Conservation (phyloP, 2,329 filamentous ascomycete species). For the Davidsoniella virescens region DNA sequence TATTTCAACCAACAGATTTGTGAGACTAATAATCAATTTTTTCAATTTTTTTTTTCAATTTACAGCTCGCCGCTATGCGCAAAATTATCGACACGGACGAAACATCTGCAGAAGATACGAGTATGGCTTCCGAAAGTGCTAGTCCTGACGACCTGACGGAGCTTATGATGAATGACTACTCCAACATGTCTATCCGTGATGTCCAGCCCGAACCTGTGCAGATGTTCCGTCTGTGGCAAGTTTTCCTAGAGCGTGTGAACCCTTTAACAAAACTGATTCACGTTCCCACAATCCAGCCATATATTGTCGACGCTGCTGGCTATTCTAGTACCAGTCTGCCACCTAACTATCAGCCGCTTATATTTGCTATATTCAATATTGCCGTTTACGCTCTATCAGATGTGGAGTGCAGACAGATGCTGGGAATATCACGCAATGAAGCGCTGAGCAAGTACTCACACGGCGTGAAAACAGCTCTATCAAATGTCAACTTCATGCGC, state of each 20-base stretch:
- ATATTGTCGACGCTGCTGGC: constrained; percentile 46
- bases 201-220: constrained; percentile 50
- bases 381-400: constrained; percentile 38
- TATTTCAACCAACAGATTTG: neutral
- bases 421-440: constrained; percentile 32
- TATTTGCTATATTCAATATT: constrained; percentile 51
- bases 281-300: constrained; percentile 49
- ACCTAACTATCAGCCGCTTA: constrained; percentile 41
- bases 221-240: constrained; percentile 57
- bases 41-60: too few species aligned
- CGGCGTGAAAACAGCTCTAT: constrained; percentile 34
- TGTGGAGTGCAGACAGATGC: constrained; percentile 36
- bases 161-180: constrained; percentile 30
- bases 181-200: constrained; percentile 26
- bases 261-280: constrained; percentile 59
- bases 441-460: constrained; percentile 35
- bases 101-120: constrained; percentile 27
- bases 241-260: constrained; percentile 58
- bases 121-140: constrained; percentile 31
- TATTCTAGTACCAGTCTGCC: constrained; percentile 32
- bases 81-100: constrained; percentile 37
- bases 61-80: constrained; percentile 40
- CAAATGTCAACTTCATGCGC: constrained; percentile 39
- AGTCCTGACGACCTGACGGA: constrained; percentile 38
- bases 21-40: neutral